Percentiles rank a stretch among this genome's conserved stretches.
Evolutionary conservation across 2,329 filamentous ascomycete species (phyloP).

Genomic region (Xylariaceae sp.): DNA sequence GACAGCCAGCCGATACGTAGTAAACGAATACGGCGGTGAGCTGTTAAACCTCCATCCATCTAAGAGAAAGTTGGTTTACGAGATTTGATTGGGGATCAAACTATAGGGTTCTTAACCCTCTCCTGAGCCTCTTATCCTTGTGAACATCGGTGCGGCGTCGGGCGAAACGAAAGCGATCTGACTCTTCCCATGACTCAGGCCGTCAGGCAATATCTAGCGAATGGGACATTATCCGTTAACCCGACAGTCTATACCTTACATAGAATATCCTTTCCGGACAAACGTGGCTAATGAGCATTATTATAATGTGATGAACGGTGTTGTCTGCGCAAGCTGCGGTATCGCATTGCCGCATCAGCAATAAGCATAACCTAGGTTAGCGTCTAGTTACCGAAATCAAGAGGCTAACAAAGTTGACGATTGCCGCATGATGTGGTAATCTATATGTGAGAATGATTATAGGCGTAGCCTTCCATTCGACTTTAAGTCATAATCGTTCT

Average conservation of each 20-base stretch:
- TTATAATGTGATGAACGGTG: too few relatives aligned
- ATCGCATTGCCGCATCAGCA: background rate
- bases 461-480: slow-evolving; percentile 1
- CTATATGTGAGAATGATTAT: slow-evolving; percentile 26
- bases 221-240: slow-evolving; percentile 18
- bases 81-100: background rate
- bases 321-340: too few relatives aligned
- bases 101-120: background rate
- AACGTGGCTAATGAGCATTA: too few relatives aligned
- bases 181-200: slow-evolving; percentile 22
- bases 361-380: slow-evolving; percentile 10
- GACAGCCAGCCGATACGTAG: too few relatives aligned
- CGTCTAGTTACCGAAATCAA: too few relatives aligned
- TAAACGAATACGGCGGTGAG: background rate
- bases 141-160: background rate
- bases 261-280: too few relatives aligned
- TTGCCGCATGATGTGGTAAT: slow-evolving; percentile 25
- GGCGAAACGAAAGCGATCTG: slow-evolving; percentile 2
- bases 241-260: background rate
- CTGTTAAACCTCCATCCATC: background rate
- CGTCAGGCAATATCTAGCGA: slow-evolving; percentile 26
- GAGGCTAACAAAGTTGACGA: slow-evolving; percentile 18
- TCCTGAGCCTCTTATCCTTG: background rate
- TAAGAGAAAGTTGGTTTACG: background rate
- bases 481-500: slow-evolving; percentile 18